Percentiles rank a stretch among this genome's conserved stretches.
Conservation (phyloP, 2,329 filamentous ascomycete species). For the Calonectria pauciramosa region DNA sequence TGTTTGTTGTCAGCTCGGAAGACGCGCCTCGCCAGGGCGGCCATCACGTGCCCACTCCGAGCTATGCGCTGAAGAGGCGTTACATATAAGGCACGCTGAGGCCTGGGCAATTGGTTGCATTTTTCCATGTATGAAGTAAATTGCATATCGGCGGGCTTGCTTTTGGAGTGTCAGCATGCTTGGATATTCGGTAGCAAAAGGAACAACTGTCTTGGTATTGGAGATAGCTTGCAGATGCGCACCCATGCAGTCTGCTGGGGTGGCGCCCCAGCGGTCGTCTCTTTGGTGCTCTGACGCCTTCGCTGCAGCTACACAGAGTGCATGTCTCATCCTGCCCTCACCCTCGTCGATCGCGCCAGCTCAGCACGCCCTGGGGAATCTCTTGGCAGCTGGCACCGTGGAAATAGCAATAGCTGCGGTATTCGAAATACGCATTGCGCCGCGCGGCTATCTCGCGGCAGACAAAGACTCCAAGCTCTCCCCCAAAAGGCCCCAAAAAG, state of each 20-base stretch:
- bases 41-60: slow-evolving; percentile 37
- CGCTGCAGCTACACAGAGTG: not conserved
- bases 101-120: not conserved
- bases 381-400: not conserved
- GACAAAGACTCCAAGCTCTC: not conserved
- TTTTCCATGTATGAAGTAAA: slow-evolving; percentile 1
- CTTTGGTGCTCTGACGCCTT: not conserved
- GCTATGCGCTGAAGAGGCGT: not conserved
- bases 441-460: not conserved
- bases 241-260: not conserved
- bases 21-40: not conserved
- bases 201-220: slow-evolving; percentile 3
- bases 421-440: not conserved
- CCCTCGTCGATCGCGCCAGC: not conserved
- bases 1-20: slow-evolving; percentile 3
- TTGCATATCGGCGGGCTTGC: not conserved
- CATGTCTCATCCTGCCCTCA: slow-evolving; percentile 6
- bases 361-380: not conserved
- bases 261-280: not conserved
- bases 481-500: not conserved
- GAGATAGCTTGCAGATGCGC: slow-evolving; percentile 8
- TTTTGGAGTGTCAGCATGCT: not conserved
- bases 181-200: not conserved
- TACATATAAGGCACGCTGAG: not conserved
- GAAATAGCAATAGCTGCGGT: not conserved